phyloP scores from a whole-genome alignment of 441 rosid genomes.

The Erysimum pusillum region DNA sequence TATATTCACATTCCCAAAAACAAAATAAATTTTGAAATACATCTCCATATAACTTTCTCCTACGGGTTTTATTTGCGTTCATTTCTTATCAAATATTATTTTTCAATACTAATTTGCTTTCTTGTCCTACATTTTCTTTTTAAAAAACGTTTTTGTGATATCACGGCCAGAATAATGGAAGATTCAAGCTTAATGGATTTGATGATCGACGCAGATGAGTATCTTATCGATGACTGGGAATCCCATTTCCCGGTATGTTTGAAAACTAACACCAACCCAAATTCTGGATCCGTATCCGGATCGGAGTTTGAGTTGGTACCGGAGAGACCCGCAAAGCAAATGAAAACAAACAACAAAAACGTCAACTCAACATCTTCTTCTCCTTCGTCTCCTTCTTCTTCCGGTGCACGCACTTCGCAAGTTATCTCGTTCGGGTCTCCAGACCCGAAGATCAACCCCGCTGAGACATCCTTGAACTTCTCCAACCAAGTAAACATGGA shows the following conservation, averaged over 20 bases:
- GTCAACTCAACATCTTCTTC: slow-evolving; percentile 38
- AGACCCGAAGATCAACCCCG: slow-evolving; percentile 11
- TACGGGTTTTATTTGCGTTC: background rate
- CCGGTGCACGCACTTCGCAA: slow-evolving; percentile 22
- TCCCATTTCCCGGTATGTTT: slow-evolving; percentile 9
- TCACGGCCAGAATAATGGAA: slow-evolving; percentile 34
- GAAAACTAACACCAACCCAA: background rate
- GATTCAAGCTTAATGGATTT: slow-evolving; percentile 45
- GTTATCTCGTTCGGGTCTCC: slow-evolving; percentile 45
- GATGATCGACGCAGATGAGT: slow-evolving; percentile 46
- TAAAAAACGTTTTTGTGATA: background rate
- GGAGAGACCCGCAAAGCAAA: slow-evolving; percentile 29
- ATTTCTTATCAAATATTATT: background rate
- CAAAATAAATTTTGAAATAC: background rate
- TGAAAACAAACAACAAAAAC: background rate
- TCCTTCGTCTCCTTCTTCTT: slow-evolving; percentile 37
- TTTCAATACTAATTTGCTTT: background rate
- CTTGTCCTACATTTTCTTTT: background rate
- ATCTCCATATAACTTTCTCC: background rate
- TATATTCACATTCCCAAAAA: slow-evolving; percentile 6
- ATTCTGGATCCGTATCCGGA: slow-evolving; percentile 13
- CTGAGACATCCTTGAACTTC: slow-evolving; percentile 41
- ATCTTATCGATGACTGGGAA: slow-evolving; percentile 45
- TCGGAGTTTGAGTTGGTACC: slow-evolving; percentile 21
- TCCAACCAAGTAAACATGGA: slow-evolving; percentile 31